Evolutionary conservation across 208 protist genomes (phyloP).

Genomic region (Tritrichomonas foetus): DNA sequence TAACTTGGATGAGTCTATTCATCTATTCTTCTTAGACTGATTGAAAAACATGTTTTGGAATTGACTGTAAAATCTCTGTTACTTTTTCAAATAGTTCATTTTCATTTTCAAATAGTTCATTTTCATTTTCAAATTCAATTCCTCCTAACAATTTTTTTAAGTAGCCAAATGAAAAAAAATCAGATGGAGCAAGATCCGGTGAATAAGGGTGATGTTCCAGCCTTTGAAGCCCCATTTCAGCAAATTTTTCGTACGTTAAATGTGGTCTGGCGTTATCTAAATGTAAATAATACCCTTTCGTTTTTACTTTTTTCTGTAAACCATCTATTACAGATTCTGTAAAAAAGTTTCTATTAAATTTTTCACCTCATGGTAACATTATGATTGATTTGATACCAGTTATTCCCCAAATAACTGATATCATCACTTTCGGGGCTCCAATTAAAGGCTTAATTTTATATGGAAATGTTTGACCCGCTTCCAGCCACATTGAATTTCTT

Average conservation of each 20-base stretch:
- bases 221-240: not conserved
- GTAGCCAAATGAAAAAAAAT: not conserved
- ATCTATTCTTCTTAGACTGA: not conserved
- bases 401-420: not conserved
- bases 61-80: not conserved
- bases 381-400: not conserved
- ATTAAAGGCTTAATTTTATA: not conserved
- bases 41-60: not conserved
- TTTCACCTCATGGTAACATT: not conserved
- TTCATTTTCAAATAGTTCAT: not conserved
- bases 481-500: constrained; percentile 9
- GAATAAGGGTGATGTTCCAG: not conserved
- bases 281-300: constrained; percentile 8
- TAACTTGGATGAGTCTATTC: not conserved
- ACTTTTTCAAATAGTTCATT: not conserved
- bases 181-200: not conserved
- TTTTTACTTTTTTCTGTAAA: not conserved
- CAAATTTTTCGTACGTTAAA: not conserved
- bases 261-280: not conserved
- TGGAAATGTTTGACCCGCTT: not conserved
- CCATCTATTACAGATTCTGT: not conserved
- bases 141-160: not conserved
- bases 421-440: not conserved
- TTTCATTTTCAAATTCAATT: not conserved
- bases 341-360: not conserved